Evolutionary conservation across 2,329 filamentous ascomycete genomes (phyloP), one percentile per base, ranked within the genome.

Genomic region (Clarireedia monteithiana): DNA sequence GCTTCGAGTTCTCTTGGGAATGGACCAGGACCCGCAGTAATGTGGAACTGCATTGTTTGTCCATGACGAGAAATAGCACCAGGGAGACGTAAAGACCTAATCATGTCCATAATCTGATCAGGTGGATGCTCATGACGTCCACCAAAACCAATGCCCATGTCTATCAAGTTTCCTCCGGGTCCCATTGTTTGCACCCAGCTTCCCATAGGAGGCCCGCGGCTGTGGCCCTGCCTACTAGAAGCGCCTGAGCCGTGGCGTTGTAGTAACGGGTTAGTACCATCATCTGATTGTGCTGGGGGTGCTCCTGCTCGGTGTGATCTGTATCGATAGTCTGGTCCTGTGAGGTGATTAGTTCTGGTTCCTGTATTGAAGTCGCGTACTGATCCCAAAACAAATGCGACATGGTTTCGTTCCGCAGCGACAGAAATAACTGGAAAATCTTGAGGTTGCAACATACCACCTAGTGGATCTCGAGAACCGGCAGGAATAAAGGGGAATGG

Each of bases 201-300:
- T n/a, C 75, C 71, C 30, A 79, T 67, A 38, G 75, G 72, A 40
- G 72, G 70, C 46, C 74, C 72, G 48, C 80, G 79, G 51, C 79
- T 75, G 7, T 76, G 66, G 36, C 66, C 67, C 17, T 83, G 78
- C 55, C 74, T 73, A 24, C 67, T 70, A 26, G 71, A 65, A 23
- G 74, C 72, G 48, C 68, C 53, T 39, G 59, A 50, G 48, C 59
- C 71, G 47, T 72, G 71, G 55, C 89, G 85, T 61, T 91, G 86
- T 53, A 97, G 81, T 12, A 97, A 77, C 45, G 92, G 92, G 67
- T 97, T 96, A 23, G 84, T 78, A 3, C 90, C 91, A 68, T 96
- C 91, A 61, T 96, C 90, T 56, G 80, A 77, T 52, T 80, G 73
- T 34, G 79, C 75, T 20, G 73, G 59, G 40, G 63, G 59, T 36